A percentile compares a stretch with the other conserved stretches of the same genome.
These are phyloP conservation scores for Backusella parvicylindrica DNA, from an alignment of 192 early-diverging fungal species.

Conservation along the genomic window DNA sequence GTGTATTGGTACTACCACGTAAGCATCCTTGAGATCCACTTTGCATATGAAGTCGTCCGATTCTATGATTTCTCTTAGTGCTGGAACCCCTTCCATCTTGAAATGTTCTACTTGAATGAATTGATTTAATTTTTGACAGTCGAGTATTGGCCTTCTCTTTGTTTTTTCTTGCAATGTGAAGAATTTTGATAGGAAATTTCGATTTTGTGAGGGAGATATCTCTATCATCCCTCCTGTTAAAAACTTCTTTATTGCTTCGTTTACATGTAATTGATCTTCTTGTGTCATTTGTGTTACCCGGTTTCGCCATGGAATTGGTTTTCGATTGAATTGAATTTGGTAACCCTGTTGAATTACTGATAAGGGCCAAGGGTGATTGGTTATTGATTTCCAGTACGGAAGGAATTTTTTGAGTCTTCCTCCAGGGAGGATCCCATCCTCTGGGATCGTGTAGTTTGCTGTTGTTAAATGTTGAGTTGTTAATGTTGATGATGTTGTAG, in stretches of 20 bases:
- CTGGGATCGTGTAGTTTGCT: neutral
- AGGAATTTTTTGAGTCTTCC: neutral
- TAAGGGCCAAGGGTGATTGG: neutral
- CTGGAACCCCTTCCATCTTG: conserved; percentile 28
- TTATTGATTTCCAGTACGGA: neutral
- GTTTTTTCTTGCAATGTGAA: neutral
- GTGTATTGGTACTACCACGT: conserved; percentile 13
- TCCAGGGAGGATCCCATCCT: neutral
- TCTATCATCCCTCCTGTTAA: neutral
- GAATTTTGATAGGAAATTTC: neutral
- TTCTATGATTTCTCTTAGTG: conserved; percentile 19
- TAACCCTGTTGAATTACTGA: neutral
- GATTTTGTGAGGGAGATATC: neutral
- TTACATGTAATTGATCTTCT: neutral
- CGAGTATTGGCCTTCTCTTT: conserved; percentile 8
- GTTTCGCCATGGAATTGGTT: neutral
- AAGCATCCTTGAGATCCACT: conserved; percentile 9
- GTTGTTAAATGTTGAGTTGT: too few species aligned
- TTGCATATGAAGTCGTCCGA: conserved; percentile 11
- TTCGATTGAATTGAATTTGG: neutral
- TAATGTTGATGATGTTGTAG: too few species aligned
- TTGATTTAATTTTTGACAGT: neutral
- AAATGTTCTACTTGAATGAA: conserved; percentile 21
- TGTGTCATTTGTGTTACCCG: neutral
- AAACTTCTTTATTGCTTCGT: too few species aligned